Evolutionary conservation across 805 yeast species (phyloP), one percentile per base, ranked within the genome.

Genomic region (Spathaspora passalidarum): DNA sequence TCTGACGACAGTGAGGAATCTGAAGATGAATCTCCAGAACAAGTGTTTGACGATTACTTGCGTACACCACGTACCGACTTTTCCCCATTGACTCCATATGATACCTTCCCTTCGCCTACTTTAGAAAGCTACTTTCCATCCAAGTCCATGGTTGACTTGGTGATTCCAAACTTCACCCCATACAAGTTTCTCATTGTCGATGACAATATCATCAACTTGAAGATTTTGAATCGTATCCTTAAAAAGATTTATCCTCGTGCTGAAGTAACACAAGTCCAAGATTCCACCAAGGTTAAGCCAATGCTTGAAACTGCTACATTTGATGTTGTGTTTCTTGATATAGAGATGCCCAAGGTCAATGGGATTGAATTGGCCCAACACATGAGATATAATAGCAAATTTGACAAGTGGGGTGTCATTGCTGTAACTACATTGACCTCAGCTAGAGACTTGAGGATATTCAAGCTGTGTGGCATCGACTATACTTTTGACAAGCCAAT

Each of bases 341-440:
- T 73, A 25, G 78, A 73, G 48, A 73, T 73, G 78, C 78, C 78
- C 4, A 54, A 51, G 10, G 57, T 72, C 16, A 56, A 66, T 16
- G 78, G 78, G 10, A 56, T 68, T 5, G 72, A 71, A 17, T 57
- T 73, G 18, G 66, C 73, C n/a, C 48, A 45, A 20, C 20, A 17
- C n/a, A 32, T 50, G 9, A 32, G 51, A 21, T 17, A 11, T 19
- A 21, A 38, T 38, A 22, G 34, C 11, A 13, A 21, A 13, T 52
- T 48, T 41, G 56, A 61, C 38, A 35, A 52, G 2, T 49, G 63
- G 39, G 72, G 69, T 4, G 45, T 69, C n/a, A 61, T 69, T 37
- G 76, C 76, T 5, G 76, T 69, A 14, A 72, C 76, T 23, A 71
- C 75, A 6, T 56, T 66, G 38, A 51, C 54, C 25, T 46, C 56